phyloP scores from a whole-genome alignment of 192 early-diverging fungal genomes.

The Coemansia brasiliensis region DNA sequence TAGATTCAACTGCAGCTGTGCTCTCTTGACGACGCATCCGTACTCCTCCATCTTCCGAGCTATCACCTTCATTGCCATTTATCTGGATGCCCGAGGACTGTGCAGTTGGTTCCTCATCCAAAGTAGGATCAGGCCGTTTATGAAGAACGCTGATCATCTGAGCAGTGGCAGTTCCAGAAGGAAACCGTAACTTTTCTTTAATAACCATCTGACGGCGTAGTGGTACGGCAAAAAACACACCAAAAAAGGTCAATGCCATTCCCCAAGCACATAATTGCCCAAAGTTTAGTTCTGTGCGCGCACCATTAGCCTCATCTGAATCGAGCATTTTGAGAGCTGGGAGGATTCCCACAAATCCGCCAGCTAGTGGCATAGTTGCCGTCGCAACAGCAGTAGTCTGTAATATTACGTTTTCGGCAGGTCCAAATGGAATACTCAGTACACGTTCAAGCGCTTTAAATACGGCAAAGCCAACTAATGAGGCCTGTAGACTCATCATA shows the following conservation, averaged over 20 bases:
- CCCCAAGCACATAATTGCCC: slow-evolving; percentile 71
- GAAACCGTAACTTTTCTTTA: slow-evolving; percentile 78
- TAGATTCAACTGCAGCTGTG: neutral
- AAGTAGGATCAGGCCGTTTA: slow-evolving; percentile 57
- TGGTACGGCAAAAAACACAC: slow-evolving; percentile 87
- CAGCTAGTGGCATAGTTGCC: slow-evolving; percentile 80
- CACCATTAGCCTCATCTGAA: slow-evolving; percentile 55
- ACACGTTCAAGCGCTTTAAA: slow-evolving; percentile 63
- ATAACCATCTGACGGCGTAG: slow-evolving; percentile 77
- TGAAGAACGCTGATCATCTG: slow-evolving; percentile 79
- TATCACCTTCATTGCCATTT: neutral
- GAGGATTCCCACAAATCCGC: slow-evolving; percentile 79
- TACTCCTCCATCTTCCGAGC: neutral
- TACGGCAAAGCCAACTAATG: slow-evolving; percentile 75
- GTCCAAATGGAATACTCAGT: slow-evolving; percentile 61
- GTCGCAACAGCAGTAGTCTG: slow-evolving; percentile 84
- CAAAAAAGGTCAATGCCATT: slow-evolving; percentile 79
- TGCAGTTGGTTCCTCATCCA: slow-evolving; percentile 18
- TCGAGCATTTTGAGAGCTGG: slow-evolving; percentile 76
- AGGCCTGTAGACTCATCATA: slow-evolving; percentile 77
- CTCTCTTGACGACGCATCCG: slow-evolving; percentile 1
- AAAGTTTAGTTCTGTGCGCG: slow-evolving; percentile 55
- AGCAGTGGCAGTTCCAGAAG: slow-evolving; percentile 84
- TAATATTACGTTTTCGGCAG: slow-evolving; percentile 82
- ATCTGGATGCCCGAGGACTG: neutral